Conservation (phyloP, 1,284 basidiomycete genomes). For the Ustilago xerochloae region DNA sequence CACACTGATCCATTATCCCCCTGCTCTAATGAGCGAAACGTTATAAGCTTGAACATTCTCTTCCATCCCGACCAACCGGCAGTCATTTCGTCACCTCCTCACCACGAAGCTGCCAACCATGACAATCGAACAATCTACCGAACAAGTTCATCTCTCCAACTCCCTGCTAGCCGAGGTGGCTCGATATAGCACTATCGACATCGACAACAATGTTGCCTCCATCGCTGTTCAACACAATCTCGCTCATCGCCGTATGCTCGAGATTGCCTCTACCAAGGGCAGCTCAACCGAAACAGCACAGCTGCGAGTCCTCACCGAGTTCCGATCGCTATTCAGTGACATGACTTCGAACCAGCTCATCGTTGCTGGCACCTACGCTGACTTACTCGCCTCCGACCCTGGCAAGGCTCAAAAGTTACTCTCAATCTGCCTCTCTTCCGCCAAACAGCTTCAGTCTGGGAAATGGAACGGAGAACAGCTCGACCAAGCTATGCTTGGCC, state of each 20-base stretch:
- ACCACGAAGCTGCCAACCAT: not conserved
- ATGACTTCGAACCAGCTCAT: slow-evolving; percentile 41
- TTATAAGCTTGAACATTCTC: not conserved
- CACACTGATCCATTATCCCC: not conserved
- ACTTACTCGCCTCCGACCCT: not conserved
- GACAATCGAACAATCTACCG: slow-evolving; percentile 5
- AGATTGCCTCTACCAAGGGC: slow-evolving; percentile 1
- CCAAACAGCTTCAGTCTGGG: slow-evolving; percentile 16
- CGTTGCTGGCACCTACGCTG: slow-evolving; percentile 7
- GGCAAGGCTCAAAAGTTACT: slow-evolving; percentile 15
- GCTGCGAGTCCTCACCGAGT: slow-evolving; percentile 15
- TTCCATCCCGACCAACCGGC: too few relatives aligned
- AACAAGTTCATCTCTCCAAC: slow-evolving; percentile 18
- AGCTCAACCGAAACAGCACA: not conserved
- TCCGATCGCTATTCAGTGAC: slow-evolving; percentile 23
- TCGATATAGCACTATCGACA: slow-evolving; percentile 17
- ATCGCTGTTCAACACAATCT: slow-evolving; percentile 29
- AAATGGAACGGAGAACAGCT: slow-evolving; percentile 10
- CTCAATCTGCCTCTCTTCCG: not conserved
- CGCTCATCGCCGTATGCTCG: slow-evolving; percentile 24
- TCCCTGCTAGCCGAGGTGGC: slow-evolving; percentile 22
- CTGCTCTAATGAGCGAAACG: not conserved
- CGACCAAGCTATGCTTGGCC: not conserved
- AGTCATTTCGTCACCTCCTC: too few relatives aligned
- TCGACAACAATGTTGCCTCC: slow-evolving; percentile 32